These are phyloP conservation scores for Monascus purpureus DNA, from an alignment of 495 filamentous ascomycete species.

Conservation along the genomic window DNA sequence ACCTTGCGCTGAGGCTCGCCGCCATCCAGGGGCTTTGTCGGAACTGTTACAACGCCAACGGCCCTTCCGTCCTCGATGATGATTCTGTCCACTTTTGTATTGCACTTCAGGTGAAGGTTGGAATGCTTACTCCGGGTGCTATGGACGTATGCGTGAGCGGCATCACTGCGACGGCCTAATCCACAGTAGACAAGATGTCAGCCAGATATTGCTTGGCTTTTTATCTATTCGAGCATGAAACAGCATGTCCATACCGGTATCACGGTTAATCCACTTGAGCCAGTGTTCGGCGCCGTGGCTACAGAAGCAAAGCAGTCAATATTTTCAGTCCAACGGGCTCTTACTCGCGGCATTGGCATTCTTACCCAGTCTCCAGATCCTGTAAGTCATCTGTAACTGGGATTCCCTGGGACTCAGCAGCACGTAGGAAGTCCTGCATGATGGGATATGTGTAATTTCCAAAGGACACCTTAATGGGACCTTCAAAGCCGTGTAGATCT, in stretches of 20 bases:
- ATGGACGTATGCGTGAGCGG: slow-evolving; percentile 64
- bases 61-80: slow-evolving; percentile 59
- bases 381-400: slow-evolving; percentile 57
- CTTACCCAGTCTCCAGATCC: slow-evolving; percentile 49
- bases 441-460: slow-evolving; percentile 62
- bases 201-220: background rate
- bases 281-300: slow-evolving; percentile 27
- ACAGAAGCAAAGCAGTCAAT: background rate
- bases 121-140: slow-evolving; percentile 48
- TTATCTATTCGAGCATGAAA: background rate
- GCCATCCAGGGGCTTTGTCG: slow-evolving; percentile 39
- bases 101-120: slow-evolving; percentile 63
- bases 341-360: background rate
- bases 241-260: slow-evolving; percentile 25
- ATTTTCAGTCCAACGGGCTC: background rate
- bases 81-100: slow-evolving; percentile 73
- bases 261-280: slow-evolving; percentile 59
- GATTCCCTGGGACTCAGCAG: slow-evolving; percentile 64
- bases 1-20: slow-evolving; percentile 34
- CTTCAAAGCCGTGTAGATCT: slow-evolving; percentile 64
- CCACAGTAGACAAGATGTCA: slow-evolving; percentile 1
- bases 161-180: slow-evolving; percentile 41
- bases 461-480: slow-evolving; percentile 77
- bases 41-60: slow-evolving; percentile 44
- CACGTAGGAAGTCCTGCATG: slow-evolving; percentile 67